phyloP scores from a whole-genome alignment of 192 early-diverging fungal genomes.

The Coemansia biformis region DNA sequence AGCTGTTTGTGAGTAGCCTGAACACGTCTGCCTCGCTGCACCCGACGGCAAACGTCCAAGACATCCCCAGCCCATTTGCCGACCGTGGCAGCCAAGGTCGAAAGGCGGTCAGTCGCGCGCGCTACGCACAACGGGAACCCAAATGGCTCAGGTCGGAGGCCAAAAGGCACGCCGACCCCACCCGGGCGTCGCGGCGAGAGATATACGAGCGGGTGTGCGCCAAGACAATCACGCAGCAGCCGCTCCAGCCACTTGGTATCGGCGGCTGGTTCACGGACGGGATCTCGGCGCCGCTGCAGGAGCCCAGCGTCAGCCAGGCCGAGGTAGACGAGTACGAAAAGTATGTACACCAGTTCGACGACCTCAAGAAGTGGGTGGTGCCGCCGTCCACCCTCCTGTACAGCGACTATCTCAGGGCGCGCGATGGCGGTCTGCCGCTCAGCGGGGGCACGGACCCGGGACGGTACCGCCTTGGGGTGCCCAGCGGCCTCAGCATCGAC shows the following conservation, averaged over 20 bases:
- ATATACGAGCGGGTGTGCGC: slow-evolving; percentile 39
- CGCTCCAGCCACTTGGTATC: slow-evolving; percentile 34
- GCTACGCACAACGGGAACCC: slow-evolving; percentile 26
- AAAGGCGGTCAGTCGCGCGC: slow-evolving; percentile 1
- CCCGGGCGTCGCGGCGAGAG: slow-evolving; percentile 21
- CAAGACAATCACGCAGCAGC: slow-evolving; percentile 23
- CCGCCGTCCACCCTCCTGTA: slow-evolving; percentile 33
- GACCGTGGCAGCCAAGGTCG: slow-evolving; percentile 15
- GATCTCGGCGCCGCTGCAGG: slow-evolving; percentile 43
- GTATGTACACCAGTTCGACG: slow-evolving; percentile 52
- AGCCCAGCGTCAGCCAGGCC: slow-evolving; percentile 50
- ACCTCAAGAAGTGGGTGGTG: slow-evolving; percentile 41
- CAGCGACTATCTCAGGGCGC: slow-evolving; percentile 23
- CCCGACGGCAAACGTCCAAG: slow-evolving; percentile 13
- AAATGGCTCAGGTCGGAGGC: slow-evolving; percentile 42
- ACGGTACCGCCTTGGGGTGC: neutral
- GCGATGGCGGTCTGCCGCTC: neutral
- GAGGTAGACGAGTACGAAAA: slow-evolving; percentile 59
- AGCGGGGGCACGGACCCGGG: neutral
- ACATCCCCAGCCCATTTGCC: slow-evolving; percentile 35
- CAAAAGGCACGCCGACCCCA: slow-evolving; percentile 33
- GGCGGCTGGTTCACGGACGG: slow-evolving; percentile 49
- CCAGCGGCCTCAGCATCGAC: slow-evolving; percentile 5
- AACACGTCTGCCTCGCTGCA: slow-evolving; percentile 63
- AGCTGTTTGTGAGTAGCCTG: slow-evolving; percentile 80